phyloP scores from a whole-genome alignment of 108 stramenopile genomes.

The Cyclotella cryptica region DNA sequence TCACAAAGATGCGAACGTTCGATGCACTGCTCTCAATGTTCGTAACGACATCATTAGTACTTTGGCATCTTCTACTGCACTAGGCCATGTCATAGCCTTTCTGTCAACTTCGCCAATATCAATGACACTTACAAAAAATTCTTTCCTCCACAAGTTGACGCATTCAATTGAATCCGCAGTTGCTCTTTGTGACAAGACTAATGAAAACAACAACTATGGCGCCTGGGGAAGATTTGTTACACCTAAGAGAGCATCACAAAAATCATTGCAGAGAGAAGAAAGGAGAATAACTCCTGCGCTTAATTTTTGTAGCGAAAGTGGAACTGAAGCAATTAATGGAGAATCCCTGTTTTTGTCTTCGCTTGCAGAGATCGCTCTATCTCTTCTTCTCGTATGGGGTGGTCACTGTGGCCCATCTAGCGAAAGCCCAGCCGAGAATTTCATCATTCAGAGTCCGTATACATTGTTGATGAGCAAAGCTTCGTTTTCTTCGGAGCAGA shows the following conservation, averaged over 20 bases:
- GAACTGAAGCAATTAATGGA: neutral
- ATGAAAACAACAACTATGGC: constrained; percentile 35
- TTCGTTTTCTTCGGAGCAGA: constrained; percentile 11
- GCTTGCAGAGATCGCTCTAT: constrained; percentile 30
- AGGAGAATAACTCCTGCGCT: neutral
- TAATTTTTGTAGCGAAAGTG: constrained; percentile 1
- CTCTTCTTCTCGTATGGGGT: constrained; percentile 40
- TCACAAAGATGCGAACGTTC: constrained; percentile 37
- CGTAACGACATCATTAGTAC: constrained; percentile 41
- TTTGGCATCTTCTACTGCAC: constrained; percentile 38
- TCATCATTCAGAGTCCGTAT: constrained; percentile 24
- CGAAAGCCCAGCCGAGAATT: constrained; percentile 15
- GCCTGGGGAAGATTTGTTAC: constrained; percentile 47
- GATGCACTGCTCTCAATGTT: constrained; percentile 15
- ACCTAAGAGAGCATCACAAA: constrained; percentile 48
- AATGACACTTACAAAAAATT: constrained; percentile 21
- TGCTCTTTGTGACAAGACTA: constrained; percentile 6
- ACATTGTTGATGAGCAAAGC: constrained; percentile 42
- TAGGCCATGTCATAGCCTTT: constrained; percentile 46
- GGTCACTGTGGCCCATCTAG: constrained; percentile 7
- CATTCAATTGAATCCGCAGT: constrained; percentile 28
- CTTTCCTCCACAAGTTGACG: constrained; percentile 25
- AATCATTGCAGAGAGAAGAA: constrained; percentile 10
- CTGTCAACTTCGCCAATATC: constrained; percentile 37
- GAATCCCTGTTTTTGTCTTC: constrained; percentile 1